Conservation (phyloP, 805 yeast species). For the Myxozyma neotropica region DNA sequence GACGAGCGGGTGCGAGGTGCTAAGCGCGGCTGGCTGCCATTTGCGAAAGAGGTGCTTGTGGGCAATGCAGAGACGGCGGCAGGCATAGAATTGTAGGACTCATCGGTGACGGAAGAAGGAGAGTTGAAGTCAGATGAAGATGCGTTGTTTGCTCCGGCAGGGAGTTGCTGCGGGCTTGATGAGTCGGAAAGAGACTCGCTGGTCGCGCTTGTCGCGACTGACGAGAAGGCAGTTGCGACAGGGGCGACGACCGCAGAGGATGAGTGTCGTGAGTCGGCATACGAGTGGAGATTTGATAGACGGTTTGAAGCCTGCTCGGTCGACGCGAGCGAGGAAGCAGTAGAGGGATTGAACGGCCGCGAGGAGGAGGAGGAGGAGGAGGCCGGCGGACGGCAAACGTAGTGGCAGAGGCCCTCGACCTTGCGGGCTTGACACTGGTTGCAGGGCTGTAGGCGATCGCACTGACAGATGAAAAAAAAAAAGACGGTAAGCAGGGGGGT, state of each 20-base stretch:
- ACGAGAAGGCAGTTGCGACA: not conserved
- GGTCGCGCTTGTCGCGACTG: too few species aligned
- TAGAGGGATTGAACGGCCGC: slow-evolving; percentile 1
- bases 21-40: not conserved
- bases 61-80: not conserved
- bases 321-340: not conserved
- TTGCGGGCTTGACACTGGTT: slow-evolving; percentile 27
- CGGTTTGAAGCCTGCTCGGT: not conserved
- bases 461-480: slow-evolving; percentile 3
- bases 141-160: not conserved
- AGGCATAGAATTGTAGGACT: not conserved
- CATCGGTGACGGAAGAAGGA: slow-evolving; percentile 7
- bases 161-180: not conserved
- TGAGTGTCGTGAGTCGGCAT: too few species aligned
- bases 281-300: not conserved
- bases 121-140: slow-evolving; percentile 7
- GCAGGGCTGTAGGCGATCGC: slow-evolving; percentile 31
- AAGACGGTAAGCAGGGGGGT: not conserved
- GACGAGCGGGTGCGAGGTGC: not conserved
- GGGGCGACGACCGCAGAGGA: not conserved
- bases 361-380: slow-evolving; percentile 9
- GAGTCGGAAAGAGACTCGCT: slow-evolving; percentile 2
- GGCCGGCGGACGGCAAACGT: slow-evolving; percentile 9
- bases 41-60: not conserved
- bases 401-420: slow-evolving; percentile 26